Evolutionary conservation across 2,329 filamentous ascomycete genomes (phyloP), one percentile per base, ranked within the genome.

Genomic region (Microdochium nivale): DNA sequence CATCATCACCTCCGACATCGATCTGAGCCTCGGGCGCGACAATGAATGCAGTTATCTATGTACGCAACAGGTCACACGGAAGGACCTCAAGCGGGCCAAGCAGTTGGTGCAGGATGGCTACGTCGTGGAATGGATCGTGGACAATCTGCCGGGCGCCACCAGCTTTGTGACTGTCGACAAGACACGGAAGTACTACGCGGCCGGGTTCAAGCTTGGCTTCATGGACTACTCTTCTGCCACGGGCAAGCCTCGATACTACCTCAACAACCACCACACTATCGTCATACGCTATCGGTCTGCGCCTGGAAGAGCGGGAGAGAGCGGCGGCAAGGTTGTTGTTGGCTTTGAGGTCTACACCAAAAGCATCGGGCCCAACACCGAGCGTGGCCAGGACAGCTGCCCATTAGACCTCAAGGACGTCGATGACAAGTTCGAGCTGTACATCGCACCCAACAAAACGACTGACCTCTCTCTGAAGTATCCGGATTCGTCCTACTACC

Each of bases 291-390:
- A 88, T 69, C 83, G 88, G 55, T 77, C 77, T 49, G 88, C 87
- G 1, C 80, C 86, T 1, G 86, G 86, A 11, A 77, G 73, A 55
- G 84, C 81, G 2, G 87, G 87, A 27, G 77, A 83, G 19, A 77
- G 79, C 46, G 87, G 87, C 49, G 86, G 83, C 56, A 90, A 88
- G 69, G 83, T 94, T 37, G 80, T 96, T 57, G 87, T 95, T 21
- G 90, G 88, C 0, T 95, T 96, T 62, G 90, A 96, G 70, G 85
- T 95, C 25, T 95, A 94, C 62, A 83, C 89, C 23, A 95, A 92
- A 74, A 95, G 88, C 63, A 80, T 95, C 60, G 82, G 81, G 24
- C 73, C 77, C 8, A 72, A 69, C 13, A 76, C 73, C 54, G 77
- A 80, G 58, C 80, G 87, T 48, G 75, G 82, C 52, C 75, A 78